Conservation (phyloP, 2,329 filamentous ascomycete genomes). For the Aspergillus costaricaensis region DNA sequence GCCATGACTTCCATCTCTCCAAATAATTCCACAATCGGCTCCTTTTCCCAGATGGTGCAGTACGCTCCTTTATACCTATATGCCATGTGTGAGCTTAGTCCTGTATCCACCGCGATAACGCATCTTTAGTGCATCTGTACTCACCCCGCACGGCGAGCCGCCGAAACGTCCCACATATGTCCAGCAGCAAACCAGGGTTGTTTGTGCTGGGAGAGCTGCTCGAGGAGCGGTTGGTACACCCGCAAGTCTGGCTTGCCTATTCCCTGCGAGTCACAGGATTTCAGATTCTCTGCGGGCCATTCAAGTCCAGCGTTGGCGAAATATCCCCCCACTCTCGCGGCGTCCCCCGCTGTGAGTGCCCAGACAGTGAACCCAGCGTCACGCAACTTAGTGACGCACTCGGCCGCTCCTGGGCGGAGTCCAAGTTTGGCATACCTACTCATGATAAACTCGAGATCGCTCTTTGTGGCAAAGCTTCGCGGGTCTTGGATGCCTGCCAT, state of each 20-base stretch:
- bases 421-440: conserved; percentile 35
- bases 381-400: conserved; percentile 41
- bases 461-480: conserved; percentile 38
- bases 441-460: conserved; percentile 42
- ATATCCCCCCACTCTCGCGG: conserved; percentile 27
- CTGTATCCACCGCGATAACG: background rate
- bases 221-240: conserved; percentile 27
- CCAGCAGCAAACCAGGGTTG: conserved; percentile 34
- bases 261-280: conserved; percentile 29
- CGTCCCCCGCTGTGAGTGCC: conserved; percentile 32
- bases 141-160: conserved; percentile 28
- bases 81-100: background rate
- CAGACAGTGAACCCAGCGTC: conserved; percentile 33
- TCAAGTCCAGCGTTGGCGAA: conserved; percentile 27
- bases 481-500: conserved; percentile 45
- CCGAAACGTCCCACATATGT: conserved; percentile 36
- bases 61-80: conserved; percentile 30
- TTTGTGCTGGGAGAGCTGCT: conserved; percentile 20
- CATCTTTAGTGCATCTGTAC: conserved; percentile 1
- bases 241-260: conserved; percentile 31
- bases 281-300: conserved; percentile 26
- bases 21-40: conserved; percentile 28
- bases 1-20: conserved; percentile 34
- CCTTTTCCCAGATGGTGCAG: conserved; percentile 26
- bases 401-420: conserved; percentile 38